A percentile compares a stretch with the other conserved stretches of the same genome.
Evolutionary conservation across 2,329 filamentous ascomycete genomes (phyloP).

Genomic region (Epichloe festucae): DNA sequence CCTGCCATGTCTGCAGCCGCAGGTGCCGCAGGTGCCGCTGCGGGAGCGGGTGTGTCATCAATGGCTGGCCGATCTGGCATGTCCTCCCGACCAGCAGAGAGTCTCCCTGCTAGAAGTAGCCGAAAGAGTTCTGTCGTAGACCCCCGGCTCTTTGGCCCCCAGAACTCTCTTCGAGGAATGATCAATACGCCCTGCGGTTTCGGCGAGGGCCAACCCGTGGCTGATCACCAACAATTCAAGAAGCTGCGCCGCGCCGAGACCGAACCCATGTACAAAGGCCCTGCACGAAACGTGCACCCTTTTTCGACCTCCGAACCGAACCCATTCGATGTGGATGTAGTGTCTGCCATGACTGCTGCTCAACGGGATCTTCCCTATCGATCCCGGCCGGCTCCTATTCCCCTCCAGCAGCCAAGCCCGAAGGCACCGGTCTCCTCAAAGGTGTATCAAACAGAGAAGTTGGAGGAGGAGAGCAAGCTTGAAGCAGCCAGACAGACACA

Average conservation of each 20-base stretch:
- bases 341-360: constrained; percentile 32
- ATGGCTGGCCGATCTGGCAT: constrained; percentile 1
- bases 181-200: constrained; percentile 41
- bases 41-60: constrained; percentile 15
- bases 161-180: constrained; percentile 46
- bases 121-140: constrained; percentile 41
- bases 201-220: constrained; percentile 20
- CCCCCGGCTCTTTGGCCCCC: constrained; percentile 42
- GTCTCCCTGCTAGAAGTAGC: constrained; percentile 10
- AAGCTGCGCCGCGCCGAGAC: constrained; percentile 12
- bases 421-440: constrained; percentile 57
- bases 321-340: constrained; percentile 43
- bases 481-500: constrained; percentile 17
- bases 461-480: constrained; percentile 23
- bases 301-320: constrained; percentile 52
- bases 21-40: constrained; percentile 23
- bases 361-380: constrained; percentile 26
- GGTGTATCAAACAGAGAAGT: constrained; percentile 44
- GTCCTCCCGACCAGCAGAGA: constrained; percentile 2
- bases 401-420: constrained; percentile 77
- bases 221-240: constrained; percentile 14
- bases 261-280: constrained; percentile 10
- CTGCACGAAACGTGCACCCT: constrained; percentile 52
- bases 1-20: constrained; percentile 10
- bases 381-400: constrained; percentile 44